Percentiles rank a stretch among this genome's conserved stretches.
Conservation (phyloP, 805 yeast genomes). For the Teunomyces lycoperdinae region DNA sequence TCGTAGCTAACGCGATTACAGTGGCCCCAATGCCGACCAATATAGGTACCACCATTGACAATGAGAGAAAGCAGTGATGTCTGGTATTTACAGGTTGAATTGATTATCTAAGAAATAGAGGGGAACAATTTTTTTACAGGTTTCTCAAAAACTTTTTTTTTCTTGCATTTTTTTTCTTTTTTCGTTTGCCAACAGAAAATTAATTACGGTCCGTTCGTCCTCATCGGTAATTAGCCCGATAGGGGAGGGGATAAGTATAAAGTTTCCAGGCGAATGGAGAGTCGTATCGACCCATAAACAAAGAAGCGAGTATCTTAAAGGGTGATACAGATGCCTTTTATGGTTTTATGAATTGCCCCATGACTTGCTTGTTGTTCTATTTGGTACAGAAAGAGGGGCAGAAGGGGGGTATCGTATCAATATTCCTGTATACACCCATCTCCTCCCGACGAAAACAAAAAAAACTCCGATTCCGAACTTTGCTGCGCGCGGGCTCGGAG, state of each 20-base stretch:
- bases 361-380: too few relatives aligned
- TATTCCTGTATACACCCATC: neutral
- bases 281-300: neutral
- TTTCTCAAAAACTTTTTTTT: neutral
- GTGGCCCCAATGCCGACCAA: slow-evolving; percentile 56
- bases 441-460: neutral
- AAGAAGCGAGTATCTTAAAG: too few relatives aligned
- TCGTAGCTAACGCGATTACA: slow-evolving; percentile 45
- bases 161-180: neutral
- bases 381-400: neutral
- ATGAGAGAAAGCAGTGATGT: neutral
- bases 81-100: neutral
- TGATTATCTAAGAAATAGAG: neutral
- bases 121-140: neutral
- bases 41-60: slow-evolving; percentile 42
- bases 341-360: too few relatives aligned
- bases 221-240: neutral
- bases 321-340: neutral
- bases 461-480: slow-evolving; percentile 11
- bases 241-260: neutral
- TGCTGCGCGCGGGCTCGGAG: slow-evolving; percentile 1
- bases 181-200: neutral
- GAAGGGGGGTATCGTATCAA: neutral
- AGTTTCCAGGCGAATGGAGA: neutral
- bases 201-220: neutral